These are phyloP conservation scores for Talaromyces marneffei DNA, from an alignment of 2,329 filamentous ascomycete species.

Conservation along the genomic window DNA sequence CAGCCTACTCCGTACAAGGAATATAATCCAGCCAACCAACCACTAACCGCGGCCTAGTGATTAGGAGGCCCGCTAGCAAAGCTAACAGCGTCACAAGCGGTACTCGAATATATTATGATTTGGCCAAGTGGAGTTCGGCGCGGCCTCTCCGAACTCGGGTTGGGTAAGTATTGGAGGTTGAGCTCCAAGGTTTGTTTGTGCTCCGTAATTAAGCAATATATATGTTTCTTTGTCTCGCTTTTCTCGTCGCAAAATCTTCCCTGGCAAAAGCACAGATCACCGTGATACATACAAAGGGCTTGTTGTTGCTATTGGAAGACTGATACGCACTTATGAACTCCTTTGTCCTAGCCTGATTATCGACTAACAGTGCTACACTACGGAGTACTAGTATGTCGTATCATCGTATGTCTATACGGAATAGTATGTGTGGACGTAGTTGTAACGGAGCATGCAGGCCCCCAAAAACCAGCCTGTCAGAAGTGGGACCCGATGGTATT, in stretches of 20 bases:
- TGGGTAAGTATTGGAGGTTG: background rate
- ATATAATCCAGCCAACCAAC: background rate
- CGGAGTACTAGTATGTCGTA: background rate
- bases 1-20: background rate
- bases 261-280: background rate
- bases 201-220: background rate
- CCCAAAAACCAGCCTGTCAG: constrained; percentile 9
- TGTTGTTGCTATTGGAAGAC: background rate
- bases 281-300: background rate
- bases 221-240: background rate
- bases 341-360: background rate
- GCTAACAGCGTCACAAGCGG: background rate
- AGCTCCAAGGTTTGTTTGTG: background rate
- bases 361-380: background rate
- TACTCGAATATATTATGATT: background rate
- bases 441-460: background rate
- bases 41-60: background rate
- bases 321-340: background rate
- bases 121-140: background rate
- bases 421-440: too few species aligned
- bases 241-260: background rate
- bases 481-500: constrained; percentile 4
- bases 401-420: background rate
- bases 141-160: background rate
- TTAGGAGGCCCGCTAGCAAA: background rate